Base-by-base conservation (phyloP, 345 rosid species). In the Euphorbia pulcherrima region DNA sequence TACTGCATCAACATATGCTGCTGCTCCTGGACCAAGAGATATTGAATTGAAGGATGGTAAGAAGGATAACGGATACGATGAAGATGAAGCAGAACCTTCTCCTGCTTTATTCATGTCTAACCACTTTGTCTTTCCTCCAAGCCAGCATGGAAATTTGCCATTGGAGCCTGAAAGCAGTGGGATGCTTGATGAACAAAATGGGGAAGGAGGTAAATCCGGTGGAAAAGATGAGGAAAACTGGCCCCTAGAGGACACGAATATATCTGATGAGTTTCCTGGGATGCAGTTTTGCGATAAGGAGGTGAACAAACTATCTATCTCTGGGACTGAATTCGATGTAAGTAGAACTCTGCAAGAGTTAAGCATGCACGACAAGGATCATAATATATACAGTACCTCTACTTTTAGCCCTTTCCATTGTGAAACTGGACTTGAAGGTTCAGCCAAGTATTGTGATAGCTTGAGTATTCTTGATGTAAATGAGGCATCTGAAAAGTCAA, bases 1-100 rank as follows among this genome's bases (percentile, higher is more conserved):
- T 24, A 90, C 99, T 28, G 94, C 96, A 63, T 95, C 99, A 11
- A 74, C 98, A 24, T 95, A 95, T 72, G 94, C 90, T 74, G 96
- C 98, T 72, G 77, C 94, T 76, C 92, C 98, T 52, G 85, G 96
- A 82, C 88, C 97, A 0, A 62, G 67, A 51, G 85, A 82, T 44
- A 74, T 73, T 64, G 85, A 79, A 29, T 20, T 63, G 16, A 78
- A 68, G 64, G 83, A 88, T 74, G 75, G 79, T 5, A 77, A 62
- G 2, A 73, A 74, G 74, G 78, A 37, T 37, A 77, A 77, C 72
- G 65, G 72, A 60, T 59, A 68, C 17, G 73, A 60, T 12, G 85
- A 59, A n/a, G 80, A 57, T 30, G 79, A 74, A 56, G 84, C 79
- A 23, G 98, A 82, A 65, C 72, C 90, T 68, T 91, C 97, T 27